These are phyloP conservation scores for Wilhelminamyces savonicus DNA, from an alignment of 805 yeast species.

Conservation along the genomic window DNA sequence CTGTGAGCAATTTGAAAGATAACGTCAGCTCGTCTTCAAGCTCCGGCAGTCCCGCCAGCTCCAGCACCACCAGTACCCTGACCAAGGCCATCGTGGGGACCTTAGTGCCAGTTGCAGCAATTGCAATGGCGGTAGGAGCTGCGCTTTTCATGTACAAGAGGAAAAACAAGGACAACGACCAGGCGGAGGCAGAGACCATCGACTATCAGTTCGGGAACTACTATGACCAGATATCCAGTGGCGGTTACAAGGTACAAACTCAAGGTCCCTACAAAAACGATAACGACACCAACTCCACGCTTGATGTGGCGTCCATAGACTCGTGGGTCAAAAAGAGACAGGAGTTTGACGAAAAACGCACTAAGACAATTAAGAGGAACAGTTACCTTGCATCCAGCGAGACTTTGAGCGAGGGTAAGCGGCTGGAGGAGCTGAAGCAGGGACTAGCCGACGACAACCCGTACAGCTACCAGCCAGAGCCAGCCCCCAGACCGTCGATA, in stretches of 20 bases:
- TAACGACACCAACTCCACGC: constrained; percentile 29
- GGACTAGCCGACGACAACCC: constrained; percentile 7
- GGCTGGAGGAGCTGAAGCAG: not conserved
- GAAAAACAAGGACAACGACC: constrained; percentile 9
- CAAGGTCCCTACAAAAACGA: constrained; percentile 1
- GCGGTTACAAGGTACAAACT: not conserved
- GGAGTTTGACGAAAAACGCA: constrained; percentile 30
- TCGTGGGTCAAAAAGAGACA: constrained; percentile 50
- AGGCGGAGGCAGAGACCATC: constrained; percentile 16
- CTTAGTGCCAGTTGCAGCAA: constrained; percentile 26
- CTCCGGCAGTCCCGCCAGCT: constrained; percentile 14
- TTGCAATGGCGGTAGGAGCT: constrained; percentile 9
- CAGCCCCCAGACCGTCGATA: not conserved
- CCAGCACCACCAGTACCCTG: constrained; percentile 2
- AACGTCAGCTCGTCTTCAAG: constrained; percentile 15
- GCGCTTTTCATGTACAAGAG: constrained; percentile 10
- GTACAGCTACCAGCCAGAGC: constrained; percentile 1
- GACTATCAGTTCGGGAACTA: constrained; percentile 28
- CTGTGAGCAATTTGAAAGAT: constrained; percentile 19
- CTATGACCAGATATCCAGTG: constrained; percentile 8
- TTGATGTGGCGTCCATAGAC: constrained; percentile 43
- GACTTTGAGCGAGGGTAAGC: constrained; percentile 7
- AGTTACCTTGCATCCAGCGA: constrained; percentile 28
- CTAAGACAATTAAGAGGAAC: constrained; percentile 7
- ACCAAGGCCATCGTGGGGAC: constrained; percentile 32